Conservation (phyloP, 2,329 filamentous ascomycete species). For the Scedosporium dehoogii region DNA sequence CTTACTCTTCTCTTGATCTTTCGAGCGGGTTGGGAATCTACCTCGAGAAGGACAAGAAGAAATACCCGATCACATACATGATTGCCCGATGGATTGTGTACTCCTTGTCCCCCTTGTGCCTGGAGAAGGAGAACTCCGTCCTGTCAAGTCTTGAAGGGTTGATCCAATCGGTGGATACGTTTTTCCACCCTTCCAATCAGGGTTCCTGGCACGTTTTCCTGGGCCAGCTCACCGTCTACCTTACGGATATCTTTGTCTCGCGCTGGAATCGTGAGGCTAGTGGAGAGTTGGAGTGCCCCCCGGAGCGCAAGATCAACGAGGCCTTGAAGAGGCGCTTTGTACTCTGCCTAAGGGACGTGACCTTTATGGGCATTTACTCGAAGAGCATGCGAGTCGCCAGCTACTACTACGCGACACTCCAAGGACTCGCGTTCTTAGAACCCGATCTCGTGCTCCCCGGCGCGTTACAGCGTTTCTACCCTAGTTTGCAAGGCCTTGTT, state of each 20-base stretch:
- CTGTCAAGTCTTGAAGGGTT: conserved; percentile 80
- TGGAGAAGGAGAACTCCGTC: conserved; percentile 69
- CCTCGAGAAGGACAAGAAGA: conserved; percentile 85
- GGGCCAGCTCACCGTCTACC: conserved; percentile 81
- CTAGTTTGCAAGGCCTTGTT: conserved; percentile 89
- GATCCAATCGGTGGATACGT: conserved; percentile 92
- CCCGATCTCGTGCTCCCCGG: conserved; percentile 87
- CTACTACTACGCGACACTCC: conserved; percentile 82
- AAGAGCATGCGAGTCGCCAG: conserved; percentile 89
- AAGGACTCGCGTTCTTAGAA: conserved; percentile 82
- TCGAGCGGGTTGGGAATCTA: conserved; percentile 74
- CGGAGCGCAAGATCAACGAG: conserved; percentile 67
- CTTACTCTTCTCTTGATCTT: conserved; percentile 79
- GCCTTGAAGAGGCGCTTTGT: conserved; percentile 86
- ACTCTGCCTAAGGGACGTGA: conserved; percentile 76
- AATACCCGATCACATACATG: conserved; percentile 84
- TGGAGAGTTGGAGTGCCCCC: conserved; percentile 79
- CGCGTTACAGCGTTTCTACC: conserved; percentile 90
- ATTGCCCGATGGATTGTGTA: conserved; percentile 89
- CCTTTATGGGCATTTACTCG: conserved; percentile 96
- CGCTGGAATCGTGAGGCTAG: conserved; percentile 94
- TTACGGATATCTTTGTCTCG: conserved; percentile 94
- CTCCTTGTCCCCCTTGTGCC: conserved; percentile 77
- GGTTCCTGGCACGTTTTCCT: conserved; percentile 85
- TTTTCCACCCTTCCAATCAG: conserved; percentile 96